Base-by-base conservation (phyloP, 352 stramenopile genomes). In the Pythium brachiatum region DNA sequence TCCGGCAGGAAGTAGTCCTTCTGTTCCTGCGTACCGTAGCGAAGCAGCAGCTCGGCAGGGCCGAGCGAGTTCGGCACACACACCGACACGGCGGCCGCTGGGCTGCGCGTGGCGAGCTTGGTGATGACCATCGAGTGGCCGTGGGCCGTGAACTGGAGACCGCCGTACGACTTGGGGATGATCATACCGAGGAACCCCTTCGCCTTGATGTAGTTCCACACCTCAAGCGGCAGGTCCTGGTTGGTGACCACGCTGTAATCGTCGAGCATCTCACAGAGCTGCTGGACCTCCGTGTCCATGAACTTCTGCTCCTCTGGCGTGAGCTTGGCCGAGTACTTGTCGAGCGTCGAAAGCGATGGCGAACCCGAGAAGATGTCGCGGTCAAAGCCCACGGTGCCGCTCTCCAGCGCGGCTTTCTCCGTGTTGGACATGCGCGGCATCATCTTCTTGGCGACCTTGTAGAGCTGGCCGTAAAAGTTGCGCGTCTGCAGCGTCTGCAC, bases 111-210 rank as follows among this genome's bases (percentile, higher is more conserved):
- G 1, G 86, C 92, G 59, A 98, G 76, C 78, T 98, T 98, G 36
- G 86, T 96, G 62, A 98, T 86, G 38, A 98, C 89, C 53, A 88
- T 70, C 60, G 87, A 96, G 82, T 97, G 90, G 53, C 89, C 90
- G 62, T 97, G 90, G 8, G 88, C 88, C 31, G 81, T 91, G 68
- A 97, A 95, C 63, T 96, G 89, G 43, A 89, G 75, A 57, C 90
- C 90, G 60, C 90, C 90, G 71, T 96, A 99, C 73, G 98, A 84
- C 74, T 99, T 98, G 25, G 96, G 96, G 67, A 99, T 99, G 73
- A 99, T 99, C 86, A 99, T 98, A 29, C 92, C 95, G 50, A 99
- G 90, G 71, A 99, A 99, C 8, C 92, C 90, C 68, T 97, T 91
- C 60, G 97, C 82, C 65, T 97, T 96, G 81, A 98, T 98, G 67